These are phyloP conservation scores for Neospermospora avenae DNA, from an alignment of 2,329 filamentous ascomycete genomes.

Conservation along the genomic window DNA sequence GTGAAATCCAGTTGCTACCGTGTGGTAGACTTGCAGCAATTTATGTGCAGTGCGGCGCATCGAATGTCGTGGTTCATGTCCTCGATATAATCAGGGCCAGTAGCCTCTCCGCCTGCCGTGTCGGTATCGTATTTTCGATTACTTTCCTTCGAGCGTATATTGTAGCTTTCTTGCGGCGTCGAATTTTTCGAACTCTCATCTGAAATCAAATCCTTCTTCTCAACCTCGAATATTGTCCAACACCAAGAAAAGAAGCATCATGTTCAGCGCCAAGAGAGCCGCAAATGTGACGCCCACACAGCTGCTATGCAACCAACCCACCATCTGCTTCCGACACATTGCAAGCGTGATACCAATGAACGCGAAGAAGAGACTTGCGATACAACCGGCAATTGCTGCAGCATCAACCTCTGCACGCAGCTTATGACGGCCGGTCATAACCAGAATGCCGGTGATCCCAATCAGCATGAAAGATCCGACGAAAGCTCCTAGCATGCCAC, in stretches of 20 bases:
- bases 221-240: conserved; percentile 36
- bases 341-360: conserved; percentile 58
- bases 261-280: conserved; percentile 47
- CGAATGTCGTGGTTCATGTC: neutral
- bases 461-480: conserved; percentile 60
- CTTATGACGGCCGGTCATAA: conserved; percentile 64
- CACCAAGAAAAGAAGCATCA: conserved; percentile 51
- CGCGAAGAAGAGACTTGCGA: conserved; percentile 62
- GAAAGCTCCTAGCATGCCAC: conserved; percentile 52
- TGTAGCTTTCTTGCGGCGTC: too few relatives aligned
- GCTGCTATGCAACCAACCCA: conserved; percentile 43
- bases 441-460: conserved; percentile 60
- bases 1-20: neutral
- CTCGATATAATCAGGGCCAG: neutral
- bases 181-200: too few relatives aligned
- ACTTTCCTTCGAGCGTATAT: neutral
- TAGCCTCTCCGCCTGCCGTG: neutral
- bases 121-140: neutral
- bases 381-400: conserved; percentile 66
- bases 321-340: conserved; percentile 47
- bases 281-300: conserved; percentile 44
- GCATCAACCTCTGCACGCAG: conserved; percentile 69
- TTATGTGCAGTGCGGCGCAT: neutral
- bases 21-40: neutral
- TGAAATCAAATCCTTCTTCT: neutral